Evolutionary conservation across 257 asterid species (phyloP).

Genomic region (Solanum medicagineum): DNA sequence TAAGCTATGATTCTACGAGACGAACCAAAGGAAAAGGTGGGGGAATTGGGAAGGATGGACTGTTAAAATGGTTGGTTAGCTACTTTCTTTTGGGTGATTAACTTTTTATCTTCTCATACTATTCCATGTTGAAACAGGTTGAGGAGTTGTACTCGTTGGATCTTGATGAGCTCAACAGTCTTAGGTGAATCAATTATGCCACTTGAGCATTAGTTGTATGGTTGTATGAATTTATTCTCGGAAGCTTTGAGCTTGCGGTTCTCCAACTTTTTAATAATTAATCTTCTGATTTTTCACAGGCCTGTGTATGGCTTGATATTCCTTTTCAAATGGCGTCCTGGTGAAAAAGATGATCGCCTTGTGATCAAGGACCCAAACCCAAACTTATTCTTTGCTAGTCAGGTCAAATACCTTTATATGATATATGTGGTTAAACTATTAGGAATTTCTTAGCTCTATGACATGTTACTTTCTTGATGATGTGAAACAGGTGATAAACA

Average conservation of each 20-base stretch:
- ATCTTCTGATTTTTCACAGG: constrained; percentile 21
- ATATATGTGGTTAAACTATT: neutral
- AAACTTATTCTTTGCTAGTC: constrained; percentile 89
- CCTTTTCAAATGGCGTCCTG: constrained; percentile 98
- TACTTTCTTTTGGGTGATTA: neutral
- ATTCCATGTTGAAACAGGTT: constrained; percentile 43
- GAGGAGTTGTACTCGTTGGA: constrained; percentile 97
- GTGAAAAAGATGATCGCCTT: constrained; percentile 87
- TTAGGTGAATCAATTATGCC: constrained; percentile 36
- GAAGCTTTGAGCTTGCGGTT: neutral
- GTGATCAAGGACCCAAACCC: constrained; percentile 91
- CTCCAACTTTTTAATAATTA: neutral
- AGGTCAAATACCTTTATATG: constrained; percentile 32
- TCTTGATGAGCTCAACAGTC: constrained; percentile 67
- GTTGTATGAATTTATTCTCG: neutral
- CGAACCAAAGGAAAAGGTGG: neutral
- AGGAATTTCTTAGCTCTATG: neutral
- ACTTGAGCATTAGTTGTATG: neutral
- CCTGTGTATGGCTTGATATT: constrained; percentile 88
- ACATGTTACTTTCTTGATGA: neutral
- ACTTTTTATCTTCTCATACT: neutral
- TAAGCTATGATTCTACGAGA: neutral
- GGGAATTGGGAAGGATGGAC: neutral
- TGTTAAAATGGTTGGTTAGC: neutral
- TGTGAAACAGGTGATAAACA: constrained; percentile 66